A percentile compares a stretch with the other conserved stretches of the same genome.
phyloP scores from a whole-genome alignment of 1,139 yeast genomes.

The Meyerozyma sp. region DNA sequence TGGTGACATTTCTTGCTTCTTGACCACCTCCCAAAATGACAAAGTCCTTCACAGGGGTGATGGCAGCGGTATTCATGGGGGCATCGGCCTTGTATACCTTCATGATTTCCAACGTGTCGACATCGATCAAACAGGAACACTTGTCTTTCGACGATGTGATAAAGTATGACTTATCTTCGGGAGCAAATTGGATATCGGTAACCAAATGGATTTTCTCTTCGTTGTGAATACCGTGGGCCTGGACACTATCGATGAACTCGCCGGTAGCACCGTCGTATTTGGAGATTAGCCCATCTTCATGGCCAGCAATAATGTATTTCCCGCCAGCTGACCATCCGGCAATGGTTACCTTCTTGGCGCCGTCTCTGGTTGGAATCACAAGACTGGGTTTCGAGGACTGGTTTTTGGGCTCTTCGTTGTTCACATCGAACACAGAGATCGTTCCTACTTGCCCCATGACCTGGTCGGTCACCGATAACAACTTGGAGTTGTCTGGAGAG shows the following conservation, averaged over 20 bases:
- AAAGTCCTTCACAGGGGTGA: conserved; percentile 88
- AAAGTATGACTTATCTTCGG: conserved; percentile 79
- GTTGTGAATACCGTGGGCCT: conserved; percentile 59
- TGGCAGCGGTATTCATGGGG: conserved; percentile 93
- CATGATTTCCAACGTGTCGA: conserved; percentile 65
- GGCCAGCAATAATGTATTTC: conserved; percentile 76
- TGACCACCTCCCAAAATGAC: conserved; percentile 98
- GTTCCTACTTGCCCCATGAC: conserved; percentile 91
- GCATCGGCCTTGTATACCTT: conserved; percentile 85
- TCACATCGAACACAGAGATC: conserved; percentile 61
- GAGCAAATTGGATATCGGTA: conserved; percentile 86
- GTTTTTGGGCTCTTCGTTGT: conserved; percentile 34
- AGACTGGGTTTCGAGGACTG: conserved; percentile 50
- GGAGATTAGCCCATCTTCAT: conserved; percentile 78
- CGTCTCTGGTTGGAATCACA: conserved; percentile 59
- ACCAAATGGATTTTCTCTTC: conserved; percentile 52
- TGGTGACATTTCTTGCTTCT: conserved; percentile 96
- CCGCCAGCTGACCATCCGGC: conserved; percentile 87
- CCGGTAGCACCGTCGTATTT: conserved; percentile 78
- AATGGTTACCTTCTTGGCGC: conserved; percentile 65
- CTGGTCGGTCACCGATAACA: conserved; percentile 81
- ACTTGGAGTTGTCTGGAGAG: conserved; percentile 62
- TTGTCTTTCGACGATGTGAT: conserved; percentile 93
- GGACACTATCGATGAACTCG: conserved; percentile 52
- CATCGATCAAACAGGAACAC: conserved; percentile 74